phyloP scores from a whole-genome alignment of 176 grass and related monocot genomes.

The maize (Zea mays) region DNA sequence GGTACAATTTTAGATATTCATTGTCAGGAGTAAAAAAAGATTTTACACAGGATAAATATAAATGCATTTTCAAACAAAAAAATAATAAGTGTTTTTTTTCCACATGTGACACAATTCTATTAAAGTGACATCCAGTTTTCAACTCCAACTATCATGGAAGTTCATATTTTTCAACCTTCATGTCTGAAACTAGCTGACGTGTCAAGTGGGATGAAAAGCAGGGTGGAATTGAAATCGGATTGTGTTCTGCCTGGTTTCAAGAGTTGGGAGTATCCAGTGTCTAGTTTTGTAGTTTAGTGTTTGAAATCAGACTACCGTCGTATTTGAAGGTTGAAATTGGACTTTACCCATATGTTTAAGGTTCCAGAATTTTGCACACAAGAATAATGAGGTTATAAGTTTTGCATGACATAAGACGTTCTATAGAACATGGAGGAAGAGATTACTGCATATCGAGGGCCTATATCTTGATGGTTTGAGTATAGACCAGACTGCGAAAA shows the following conservation, averaged over 20 bases:
- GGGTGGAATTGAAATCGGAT: background rate
- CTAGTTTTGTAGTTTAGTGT: background rate
- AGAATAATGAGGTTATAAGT: background rate
- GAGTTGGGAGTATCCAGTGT: background rate
- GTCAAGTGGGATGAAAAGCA: background rate
- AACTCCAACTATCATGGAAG: background rate
- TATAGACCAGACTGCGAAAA: slow-evolving; percentile 97
- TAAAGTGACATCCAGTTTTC: background rate
- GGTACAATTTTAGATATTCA: too few relatives aligned
- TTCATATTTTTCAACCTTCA: background rate
- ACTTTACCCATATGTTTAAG: background rate
- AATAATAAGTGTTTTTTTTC: background rate
- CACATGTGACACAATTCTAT: background rate
- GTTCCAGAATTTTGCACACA: background rate
- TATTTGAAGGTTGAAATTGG: background rate
- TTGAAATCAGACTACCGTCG: background rate
- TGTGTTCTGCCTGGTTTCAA: background rate
- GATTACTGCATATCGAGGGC: slow-evolving; percentile 81
- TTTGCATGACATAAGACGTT: background rate
- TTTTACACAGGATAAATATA: too few relatives aligned
- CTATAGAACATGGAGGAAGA: slow-evolving; percentile 11
- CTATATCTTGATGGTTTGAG: slow-evolving; percentile 97
- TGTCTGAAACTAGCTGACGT: background rate
- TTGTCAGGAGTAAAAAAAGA: too few relatives aligned
- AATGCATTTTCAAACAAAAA: too few relatives aligned